phyloP scores from a whole-genome alignment of 106 monocot genomes.

The Dioscorea zingiberensis region DNA sequence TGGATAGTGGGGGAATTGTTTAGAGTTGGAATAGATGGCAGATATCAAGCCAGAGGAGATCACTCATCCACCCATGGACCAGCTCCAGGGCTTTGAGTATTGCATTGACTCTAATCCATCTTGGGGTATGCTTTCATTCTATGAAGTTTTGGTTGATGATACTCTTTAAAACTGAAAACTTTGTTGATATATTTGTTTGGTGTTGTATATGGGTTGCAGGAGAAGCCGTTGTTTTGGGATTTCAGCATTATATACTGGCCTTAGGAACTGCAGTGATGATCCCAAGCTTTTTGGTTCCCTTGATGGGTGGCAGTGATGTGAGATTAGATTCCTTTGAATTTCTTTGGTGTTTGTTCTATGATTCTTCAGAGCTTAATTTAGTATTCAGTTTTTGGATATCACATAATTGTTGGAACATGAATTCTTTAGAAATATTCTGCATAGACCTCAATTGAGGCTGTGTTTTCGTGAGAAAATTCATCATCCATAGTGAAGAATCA shows the following conservation, averaged over 20 bases:
- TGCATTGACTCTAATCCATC: constrained; percentile 96
- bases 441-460: too few relatives aligned
- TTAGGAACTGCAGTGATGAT: constrained; percentile 97
- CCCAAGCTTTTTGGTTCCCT: constrained; percentile 65
- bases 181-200: too few relatives aligned
- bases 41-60: constrained; percentile 83
- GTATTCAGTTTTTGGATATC: too few relatives aligned
- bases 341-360: background rate
- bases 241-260: constrained; percentile 88
- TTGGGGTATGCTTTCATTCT: constrained; percentile 47
- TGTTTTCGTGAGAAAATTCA: too few relatives aligned
- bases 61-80: constrained; percentile 85
- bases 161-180: too few relatives aligned
- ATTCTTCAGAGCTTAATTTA: background rate
- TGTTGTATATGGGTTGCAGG: constrained; percentile 25
- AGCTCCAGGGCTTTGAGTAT: constrained; percentile 92
- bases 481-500: too few relatives aligned
- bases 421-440: too few relatives aligned
- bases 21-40: constrained; percentile 20
- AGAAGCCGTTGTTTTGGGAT: constrained; percentile 67
- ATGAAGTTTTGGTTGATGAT: background rate
- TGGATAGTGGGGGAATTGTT: too few relatives aligned
- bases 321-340: constrained; percentile 2
- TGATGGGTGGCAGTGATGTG: constrained; percentile 46
- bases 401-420: too few relatives aligned